Evolutionary conservation across 1,139 yeast genomes (phyloP), one percentile per base, ranked within the genome.

Genomic region (Suhomyces bolitotheri): DNA sequence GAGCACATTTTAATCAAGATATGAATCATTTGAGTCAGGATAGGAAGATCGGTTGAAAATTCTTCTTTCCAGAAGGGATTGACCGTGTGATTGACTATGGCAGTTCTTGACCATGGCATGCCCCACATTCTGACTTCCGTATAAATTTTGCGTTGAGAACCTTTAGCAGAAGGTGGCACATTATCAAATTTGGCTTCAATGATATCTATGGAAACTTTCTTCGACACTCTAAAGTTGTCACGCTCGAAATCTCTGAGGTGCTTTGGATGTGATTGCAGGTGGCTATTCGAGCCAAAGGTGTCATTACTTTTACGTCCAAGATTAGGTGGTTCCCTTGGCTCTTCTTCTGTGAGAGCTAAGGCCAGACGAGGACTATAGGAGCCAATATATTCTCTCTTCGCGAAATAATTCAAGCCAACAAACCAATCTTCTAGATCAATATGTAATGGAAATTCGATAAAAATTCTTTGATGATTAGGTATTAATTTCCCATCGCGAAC

Each of bases 401-500:
- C 74, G 51, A 84, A 80, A 15, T 86, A 76, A 40, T 74, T 76
- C 39, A 88, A 60, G 0, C 90, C 82, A 6, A 86, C 85, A 47
- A 78, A 72, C 96, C 96, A 88, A 55, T 85, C 94, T 48, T 83
- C 94, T 36, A 82, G 69, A 56, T 86, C 95, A 22, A 80, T 78
- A 46, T 78, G 79, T 26, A 80, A 64, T 1, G 85, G 82, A 46
- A 87, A 86, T 47, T 78, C 80, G 33, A 84, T 65, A 22, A 80
- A 60, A 2, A 82, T 62, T 25, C 76, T 50, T 39, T 74, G 67
- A 41, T 62, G 60, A 31, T 56, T 64, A 12, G 58, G 55, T 12
- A 63, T 51, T 2, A 54, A 43, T 38, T 64, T 64, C 28, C 66
- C 68, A 20, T 68, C 74, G 33, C 61, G 53, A 2, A 55, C 43